Evolutionary conservation across 2,329 filamentous ascomycete species (phyloP).

Genomic region (Pseudocercospora musae): DNA sequence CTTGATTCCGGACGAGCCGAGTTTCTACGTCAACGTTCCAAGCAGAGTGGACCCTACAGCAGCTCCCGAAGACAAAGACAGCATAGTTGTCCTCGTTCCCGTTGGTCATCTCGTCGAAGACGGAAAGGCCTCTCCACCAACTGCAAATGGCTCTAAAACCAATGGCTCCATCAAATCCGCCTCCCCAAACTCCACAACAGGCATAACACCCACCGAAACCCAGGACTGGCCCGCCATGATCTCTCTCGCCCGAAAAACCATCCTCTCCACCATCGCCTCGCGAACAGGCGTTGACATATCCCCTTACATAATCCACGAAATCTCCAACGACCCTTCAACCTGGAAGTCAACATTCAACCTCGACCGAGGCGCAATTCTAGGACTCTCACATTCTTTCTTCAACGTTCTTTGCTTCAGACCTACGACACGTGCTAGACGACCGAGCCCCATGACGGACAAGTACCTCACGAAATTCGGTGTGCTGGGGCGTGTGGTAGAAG

Average conservation of each 20-base stretch:
- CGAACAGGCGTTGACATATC: conserved; percentile 58
- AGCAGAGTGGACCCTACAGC: conserved; percentile 65
- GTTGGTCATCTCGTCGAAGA: conserved; percentile 61
- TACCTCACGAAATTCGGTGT: conserved; percentile 26
- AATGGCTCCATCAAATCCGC: conserved; percentile 19
- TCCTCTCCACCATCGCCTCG: conserved; percentile 58
- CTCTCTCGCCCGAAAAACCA: conserved; percentile 54
- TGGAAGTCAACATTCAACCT: conserved; percentile 71
- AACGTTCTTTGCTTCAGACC: conserved; percentile 68
- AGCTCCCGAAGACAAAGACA: conserved; percentile 63
- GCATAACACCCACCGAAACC: conserved; percentile 42
- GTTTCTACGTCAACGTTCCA: conserved; percentile 76
- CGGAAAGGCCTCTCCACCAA: conserved; percentile 41
- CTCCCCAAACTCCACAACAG: conserved; percentile 28
- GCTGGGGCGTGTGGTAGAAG: conserved; percentile 25
- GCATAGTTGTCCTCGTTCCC: conserved; percentile 67
- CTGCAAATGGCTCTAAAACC: conserved; percentile 7
- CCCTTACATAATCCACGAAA: conserved; percentile 56
- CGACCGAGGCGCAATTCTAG: conserved; percentile 70
- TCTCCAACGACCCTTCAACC: conserved; percentile 61
- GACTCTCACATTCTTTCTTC: conserved; percentile 69
- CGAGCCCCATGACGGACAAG: conserved; percentile 35
- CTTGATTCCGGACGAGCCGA: conserved; percentile 63
- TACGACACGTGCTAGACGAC: conserved; percentile 55
- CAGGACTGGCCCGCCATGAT: conserved; percentile 64